Percentiles rank a stretch among this genome's conserved stretches.
Conservation (phyloP, 2,329 filamentous ascomycete genomes). For the Monilinia laxa region DNA sequence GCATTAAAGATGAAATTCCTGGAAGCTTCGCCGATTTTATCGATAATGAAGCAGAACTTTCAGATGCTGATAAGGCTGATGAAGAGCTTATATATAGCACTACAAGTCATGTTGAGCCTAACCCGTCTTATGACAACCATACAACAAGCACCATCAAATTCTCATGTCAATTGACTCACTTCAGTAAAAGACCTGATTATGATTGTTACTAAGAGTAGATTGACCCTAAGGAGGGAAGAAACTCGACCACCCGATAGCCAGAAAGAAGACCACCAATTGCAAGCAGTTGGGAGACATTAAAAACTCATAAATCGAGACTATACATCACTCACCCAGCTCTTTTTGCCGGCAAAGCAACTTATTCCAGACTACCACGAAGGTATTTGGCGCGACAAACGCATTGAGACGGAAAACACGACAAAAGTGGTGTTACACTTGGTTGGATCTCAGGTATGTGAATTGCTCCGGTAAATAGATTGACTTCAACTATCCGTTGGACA, state of each 20-base stretch:
- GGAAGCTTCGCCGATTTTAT: no score
- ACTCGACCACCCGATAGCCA: background rate
- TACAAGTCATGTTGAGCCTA: no score
- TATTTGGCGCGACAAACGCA: background rate
- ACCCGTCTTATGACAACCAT: no score
- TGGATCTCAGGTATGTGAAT: background rate
- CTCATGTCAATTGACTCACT: no score
- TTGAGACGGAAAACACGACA: background rate
- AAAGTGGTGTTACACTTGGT: background rate
- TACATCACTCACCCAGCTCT: background rate
- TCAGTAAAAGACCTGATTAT: no score
- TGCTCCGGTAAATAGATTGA: background rate
- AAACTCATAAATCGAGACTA: background rate
- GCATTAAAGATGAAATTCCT: no score
- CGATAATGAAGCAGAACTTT: no score
- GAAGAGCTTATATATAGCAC: no score
- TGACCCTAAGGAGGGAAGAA: conserved; percentile 17
- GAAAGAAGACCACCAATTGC: background rate
- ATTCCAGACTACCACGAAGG: background rate
- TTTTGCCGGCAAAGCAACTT: background rate
- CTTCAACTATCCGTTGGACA: no score
- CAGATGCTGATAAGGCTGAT: no score
- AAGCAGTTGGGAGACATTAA: background rate
- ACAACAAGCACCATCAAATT: no score
- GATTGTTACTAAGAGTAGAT: no score